These are phyloP conservation scores for Diplocarpon rosae DNA, from an alignment of 2,329 filamentous ascomycete species.

Conservation along the genomic window DNA sequence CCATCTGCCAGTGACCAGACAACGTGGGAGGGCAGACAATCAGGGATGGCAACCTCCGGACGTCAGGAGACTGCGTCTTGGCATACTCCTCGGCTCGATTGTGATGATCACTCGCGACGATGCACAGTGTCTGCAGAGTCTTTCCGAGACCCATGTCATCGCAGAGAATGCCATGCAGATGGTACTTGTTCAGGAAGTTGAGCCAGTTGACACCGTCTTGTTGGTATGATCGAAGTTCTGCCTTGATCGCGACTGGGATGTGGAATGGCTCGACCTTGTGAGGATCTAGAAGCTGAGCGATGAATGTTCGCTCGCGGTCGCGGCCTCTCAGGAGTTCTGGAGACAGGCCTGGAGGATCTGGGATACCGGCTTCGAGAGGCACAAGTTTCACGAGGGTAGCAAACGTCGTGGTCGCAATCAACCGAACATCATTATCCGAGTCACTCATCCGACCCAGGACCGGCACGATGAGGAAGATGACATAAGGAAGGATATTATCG, in stretches of 20 bases:
- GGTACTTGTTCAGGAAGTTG: conserved; percentile 94
- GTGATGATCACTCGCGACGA: conserved; percentile 95
- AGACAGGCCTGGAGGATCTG: conserved; percentile 87
- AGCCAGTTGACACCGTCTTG: conserved; percentile 99
- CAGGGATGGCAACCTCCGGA: conserved; percentile 71
- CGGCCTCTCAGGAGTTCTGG: conserved; percentile 79
- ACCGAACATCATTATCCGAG: conserved; percentile 86
- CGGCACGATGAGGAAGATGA: conserved; percentile 96
- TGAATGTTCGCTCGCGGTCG: conserved; percentile 92
- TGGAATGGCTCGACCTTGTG: conserved; percentile 93
- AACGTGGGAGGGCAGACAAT: conserved; percentile 95
- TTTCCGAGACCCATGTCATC: conserved; percentile 99
- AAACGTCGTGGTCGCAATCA: conserved; percentile 93
- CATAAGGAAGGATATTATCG: conserved; percentile 87
- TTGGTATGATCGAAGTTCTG: conserved; percentile 90
- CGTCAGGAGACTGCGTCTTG: conserved; percentile 68
- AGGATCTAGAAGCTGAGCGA: conserved; percentile 87
- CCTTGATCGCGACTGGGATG: conserved; percentile 94
- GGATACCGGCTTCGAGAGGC: conserved; percentile 91
- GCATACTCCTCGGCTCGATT: conserved; percentile 82
- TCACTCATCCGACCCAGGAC: conserved; percentile 97
- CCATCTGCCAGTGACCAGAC: conserved; percentile 97
- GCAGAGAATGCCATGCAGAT: conserved; percentile 94
- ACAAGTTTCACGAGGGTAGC: conserved; percentile 95
- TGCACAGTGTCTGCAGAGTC: conserved; percentile 93